phyloP scores from a whole-genome alignment of 1,284 basidiomycete species.

The Gymnopus androsaceus region DNA sequence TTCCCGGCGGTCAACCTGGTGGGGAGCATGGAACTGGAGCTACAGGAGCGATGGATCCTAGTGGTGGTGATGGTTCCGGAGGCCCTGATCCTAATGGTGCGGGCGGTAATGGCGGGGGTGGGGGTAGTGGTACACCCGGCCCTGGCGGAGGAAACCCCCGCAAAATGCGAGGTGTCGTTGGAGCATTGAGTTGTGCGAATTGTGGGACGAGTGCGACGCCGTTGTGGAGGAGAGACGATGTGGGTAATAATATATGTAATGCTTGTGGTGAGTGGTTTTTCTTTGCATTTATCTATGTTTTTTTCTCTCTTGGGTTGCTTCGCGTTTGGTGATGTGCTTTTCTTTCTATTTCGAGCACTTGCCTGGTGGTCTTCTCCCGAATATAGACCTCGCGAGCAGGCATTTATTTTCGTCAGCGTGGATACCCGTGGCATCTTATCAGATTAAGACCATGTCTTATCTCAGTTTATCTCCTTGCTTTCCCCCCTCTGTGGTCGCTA shows the following conservation, averaged over 20 bases:
- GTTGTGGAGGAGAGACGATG: slow-evolving; percentile 91
- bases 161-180: slow-evolving; percentile 53
- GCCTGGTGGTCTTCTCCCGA: too few relatives aligned
- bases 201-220: slow-evolving; percentile 95
- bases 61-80: slow-evolving; percentile 2
- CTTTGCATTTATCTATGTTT: slow-evolving; percentile 21
- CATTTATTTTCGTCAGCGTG: slow-evolving; percentile 4
- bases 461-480: slow-evolving; percentile 16
- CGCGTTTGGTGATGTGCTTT: not conserved
- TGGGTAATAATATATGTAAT: slow-evolving; percentile 91
- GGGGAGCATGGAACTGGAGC: not conserved
- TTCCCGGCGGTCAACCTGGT: not conserved
- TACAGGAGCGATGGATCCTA: not conserved
- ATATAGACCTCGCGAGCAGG: too few relatives aligned
- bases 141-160: slow-evolving; percentile 22
- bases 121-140: not conserved
- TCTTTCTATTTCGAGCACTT: not conserved
- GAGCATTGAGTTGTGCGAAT: slow-evolving; percentile 85
- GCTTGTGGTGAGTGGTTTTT: slow-evolving; percentile 79
- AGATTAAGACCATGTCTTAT: slow-evolving; percentile 20
- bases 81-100: not conserved
- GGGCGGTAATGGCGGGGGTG: not conserved
- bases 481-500: slow-evolving; percentile 25
- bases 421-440: slow-evolving; percentile 19
- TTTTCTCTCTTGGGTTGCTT: not conserved